A percentile compares a stretch with the other conserved stretches of the same genome.
Evolutionary conservation across 1,284 basidiomycete genomes (phyloP).

Genomic region (Mycena citricolor): DNA sequence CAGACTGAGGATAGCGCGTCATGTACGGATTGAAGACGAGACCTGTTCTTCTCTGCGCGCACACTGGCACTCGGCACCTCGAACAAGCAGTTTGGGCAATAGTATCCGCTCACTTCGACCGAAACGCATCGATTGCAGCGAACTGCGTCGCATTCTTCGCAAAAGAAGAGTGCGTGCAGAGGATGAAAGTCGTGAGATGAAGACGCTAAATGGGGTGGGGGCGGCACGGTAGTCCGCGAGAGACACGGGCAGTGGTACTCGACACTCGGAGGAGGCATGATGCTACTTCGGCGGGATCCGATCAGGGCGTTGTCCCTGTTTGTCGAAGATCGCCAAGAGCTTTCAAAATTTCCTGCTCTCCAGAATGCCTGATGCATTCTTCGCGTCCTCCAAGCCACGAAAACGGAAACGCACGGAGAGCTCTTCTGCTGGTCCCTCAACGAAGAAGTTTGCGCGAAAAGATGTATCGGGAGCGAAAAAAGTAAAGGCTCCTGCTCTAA

Average conservation of each 20-base stretch:
- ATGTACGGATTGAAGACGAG: slow-evolving; percentile 16
- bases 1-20: not conserved
- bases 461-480: slow-evolving; percentile 22
- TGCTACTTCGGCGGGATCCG: too few relatives aligned
- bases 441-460: slow-evolving; percentile 31
- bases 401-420: slow-evolving; percentile 62
- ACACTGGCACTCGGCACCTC: slow-evolving; percentile 97
- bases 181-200: slow-evolving; percentile 79
- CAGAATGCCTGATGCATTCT: slow-evolving; percentile 81
- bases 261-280: slow-evolving; percentile 53
- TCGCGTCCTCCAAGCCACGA: slow-evolving; percentile 63
- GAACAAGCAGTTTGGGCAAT: slow-evolving; percentile 98
- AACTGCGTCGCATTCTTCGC: slow-evolving; percentile 96
- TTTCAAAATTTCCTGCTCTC: not conserved
- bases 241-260: slow-evolving; percentile 75
- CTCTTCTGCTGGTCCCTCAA: slow-evolving; percentile 26
- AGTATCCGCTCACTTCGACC: slow-evolving; percentile 93
- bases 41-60: slow-evolving; percentile 93
- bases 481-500: slow-evolving; percentile 15
- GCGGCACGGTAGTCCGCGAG: slow-evolving; percentile 59
- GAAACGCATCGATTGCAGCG: slow-evolving; percentile 91
- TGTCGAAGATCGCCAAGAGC: too few relatives aligned
- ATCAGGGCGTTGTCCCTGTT: too few relatives aligned
- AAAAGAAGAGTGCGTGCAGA: slow-evolving; percentile 89
- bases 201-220: slow-evolving; percentile 72